A percentile compares a stretch with the other conserved stretches of the same genome.
Conservation (phyloP, 139 green algal genomes). For the Chlamydomonas asymmetrica region DNA sequence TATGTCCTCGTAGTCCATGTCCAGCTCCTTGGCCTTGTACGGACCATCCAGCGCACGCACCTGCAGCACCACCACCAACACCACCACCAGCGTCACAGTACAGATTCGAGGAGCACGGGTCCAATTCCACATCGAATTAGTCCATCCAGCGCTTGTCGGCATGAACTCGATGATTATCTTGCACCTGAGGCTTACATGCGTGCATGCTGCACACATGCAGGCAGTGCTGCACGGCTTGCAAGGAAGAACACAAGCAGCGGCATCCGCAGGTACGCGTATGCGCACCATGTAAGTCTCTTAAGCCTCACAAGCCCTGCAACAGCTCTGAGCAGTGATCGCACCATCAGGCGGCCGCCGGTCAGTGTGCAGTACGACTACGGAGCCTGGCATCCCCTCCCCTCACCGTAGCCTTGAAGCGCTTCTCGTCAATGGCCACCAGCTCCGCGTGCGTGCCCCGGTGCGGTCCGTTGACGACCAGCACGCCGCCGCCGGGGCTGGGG, state of each 20-base stretch:
- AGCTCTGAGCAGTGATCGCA: no score
- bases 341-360: no score
- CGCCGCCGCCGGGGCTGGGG: conserved; percentile 43
- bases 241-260: no score
- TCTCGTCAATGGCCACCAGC: conserved; percentile 65
- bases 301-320: not conserved
- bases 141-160: not conserved
- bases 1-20: conserved; percentile 92
- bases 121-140: not conserved
- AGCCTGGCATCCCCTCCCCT: conserved; percentile 1
- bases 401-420: conserved; percentile 58
- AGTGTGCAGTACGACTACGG: not conserved
- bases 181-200: no score
- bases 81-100: not conserved
- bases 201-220: no score
- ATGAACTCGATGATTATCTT: not conserved
- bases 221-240: no score
- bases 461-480: conserved; percentile 81
- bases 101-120: not conserved
- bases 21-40: conserved; percentile 52
- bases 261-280: not conserved
- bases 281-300: not conserved
- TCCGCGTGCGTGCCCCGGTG: conserved; percentile 56
- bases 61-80: conserved; percentile 4
- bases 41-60: conserved; percentile 51